phyloP scores from a whole-genome alignment of 805 yeast genomes.

The Soucietia sequanensis region DNA sequence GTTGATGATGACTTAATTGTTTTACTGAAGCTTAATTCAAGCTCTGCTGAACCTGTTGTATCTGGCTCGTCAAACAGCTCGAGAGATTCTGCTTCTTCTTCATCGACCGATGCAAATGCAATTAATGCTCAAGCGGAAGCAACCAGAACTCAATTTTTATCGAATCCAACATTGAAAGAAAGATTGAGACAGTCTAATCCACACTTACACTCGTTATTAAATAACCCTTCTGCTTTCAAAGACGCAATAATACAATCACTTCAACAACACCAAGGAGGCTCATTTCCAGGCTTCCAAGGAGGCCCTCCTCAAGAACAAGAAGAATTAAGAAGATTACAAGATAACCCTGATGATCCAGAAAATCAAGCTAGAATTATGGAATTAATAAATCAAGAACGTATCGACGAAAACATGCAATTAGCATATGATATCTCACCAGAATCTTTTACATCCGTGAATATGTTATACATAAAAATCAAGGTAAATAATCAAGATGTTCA shows the following conservation, averaged over 20 bases:
- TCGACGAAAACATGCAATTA: conserved; percentile 73
- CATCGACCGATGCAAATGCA: conserved; percentile 6
- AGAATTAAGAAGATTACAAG: conserved; percentile 54
- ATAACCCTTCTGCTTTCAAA: conserved; percentile 50
- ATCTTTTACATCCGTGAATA: conserved; percentile 73
- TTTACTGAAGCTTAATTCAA: conserved; percentile 23
- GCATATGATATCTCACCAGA: conserved; percentile 93
- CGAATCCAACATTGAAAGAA: conserved; percentile 37
- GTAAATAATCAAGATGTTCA: conserved; percentile 80
- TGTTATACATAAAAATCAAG: conserved; percentile 77
- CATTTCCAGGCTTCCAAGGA: conserved; percentile 30
- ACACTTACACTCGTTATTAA: conserved; percentile 41
- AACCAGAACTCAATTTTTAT: conserved; percentile 47
- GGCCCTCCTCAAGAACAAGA: conserved; percentile 29
- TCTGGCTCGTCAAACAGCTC: conserved; percentile 5
- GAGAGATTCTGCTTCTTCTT: conserved; percentile 4
- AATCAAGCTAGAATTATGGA: conserved; percentile 66
- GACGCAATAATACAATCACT: conserved; percentile 32
- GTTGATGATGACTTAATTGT: conserved; percentile 61
- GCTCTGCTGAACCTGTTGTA: conserved; percentile 8
- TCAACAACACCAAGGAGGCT: conserved; percentile 26
- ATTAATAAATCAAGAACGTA: conserved; percentile 63
- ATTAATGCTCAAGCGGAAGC: conserved; percentile 41
- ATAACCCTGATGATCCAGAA: conserved; percentile 69
- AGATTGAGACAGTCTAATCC: conserved; percentile 45